Percentiles rank a stretch among this genome's conserved stretches.
phyloP scores from a whole-genome alignment of 2,329 filamentous ascomycete genomes.

The Harringtonia lauricola region DNA sequence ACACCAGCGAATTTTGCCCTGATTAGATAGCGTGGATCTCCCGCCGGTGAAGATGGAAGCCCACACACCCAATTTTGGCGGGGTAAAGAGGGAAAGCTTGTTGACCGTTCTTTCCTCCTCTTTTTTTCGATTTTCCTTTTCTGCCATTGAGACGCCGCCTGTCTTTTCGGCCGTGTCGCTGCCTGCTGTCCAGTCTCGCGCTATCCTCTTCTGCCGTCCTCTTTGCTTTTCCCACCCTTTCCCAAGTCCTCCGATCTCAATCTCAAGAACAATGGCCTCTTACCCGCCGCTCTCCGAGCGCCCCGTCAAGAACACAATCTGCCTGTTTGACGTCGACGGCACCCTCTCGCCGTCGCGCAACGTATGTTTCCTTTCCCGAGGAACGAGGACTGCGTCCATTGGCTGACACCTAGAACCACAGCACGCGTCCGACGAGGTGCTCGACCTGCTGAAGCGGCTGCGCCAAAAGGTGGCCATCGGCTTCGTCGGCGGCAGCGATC shows the following conservation, averaged over 20 bases:
- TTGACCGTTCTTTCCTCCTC: neutral
- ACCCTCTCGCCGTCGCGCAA: conserved; percentile 76
- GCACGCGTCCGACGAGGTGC: conserved; percentile 69
- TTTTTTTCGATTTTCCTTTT: neutral
- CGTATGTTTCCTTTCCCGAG: conserved; percentile 40
- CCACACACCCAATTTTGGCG: neutral
- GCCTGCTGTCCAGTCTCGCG: neutral
- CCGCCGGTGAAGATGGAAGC: neutral
- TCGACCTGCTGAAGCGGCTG: conserved; percentile 65
- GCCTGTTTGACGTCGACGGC: conserved; percentile 92
- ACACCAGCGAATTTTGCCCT: too few relatives aligned
- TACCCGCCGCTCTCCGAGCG: conserved; percentile 73
- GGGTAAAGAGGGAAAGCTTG: neutral
- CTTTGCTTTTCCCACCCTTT: too few relatives aligned
- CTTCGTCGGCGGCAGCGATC: conserved; percentile 86
- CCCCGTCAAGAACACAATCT: conserved; percentile 84
- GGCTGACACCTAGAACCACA: conserved; percentile 21
- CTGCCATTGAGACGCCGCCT: too few relatives aligned
- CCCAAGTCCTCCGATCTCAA: too few relatives aligned
- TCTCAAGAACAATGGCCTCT: conserved; percentile 20
- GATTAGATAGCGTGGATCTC: neutral
- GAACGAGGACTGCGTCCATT: too few relatives aligned
- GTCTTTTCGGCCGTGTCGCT: neutral
- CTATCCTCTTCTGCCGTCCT: neutral
- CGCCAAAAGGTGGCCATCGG: conserved; percentile 84